phyloP scores from a whole-genome alignment of 139 green algal species.

The Coccomyxa sp. region DNA sequence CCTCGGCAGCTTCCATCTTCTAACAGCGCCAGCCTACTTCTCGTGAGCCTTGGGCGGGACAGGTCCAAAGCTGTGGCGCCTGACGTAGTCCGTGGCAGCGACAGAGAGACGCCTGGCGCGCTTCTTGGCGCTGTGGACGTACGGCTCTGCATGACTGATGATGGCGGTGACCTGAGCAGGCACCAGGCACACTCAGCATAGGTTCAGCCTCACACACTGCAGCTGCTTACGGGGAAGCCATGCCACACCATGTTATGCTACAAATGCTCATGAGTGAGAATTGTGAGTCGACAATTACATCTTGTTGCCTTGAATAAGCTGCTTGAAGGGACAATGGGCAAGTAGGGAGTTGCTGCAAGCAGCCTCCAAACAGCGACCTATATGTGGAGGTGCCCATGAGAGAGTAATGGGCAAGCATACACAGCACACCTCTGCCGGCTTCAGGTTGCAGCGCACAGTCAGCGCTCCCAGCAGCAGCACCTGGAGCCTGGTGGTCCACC shows the following conservation, averaged over 20 bases:
- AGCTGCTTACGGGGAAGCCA: not conserved
- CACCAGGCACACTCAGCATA: not conserved
- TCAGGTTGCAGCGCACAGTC: slow-evolving; percentile 32
- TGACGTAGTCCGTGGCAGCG: slow-evolving; percentile 14
- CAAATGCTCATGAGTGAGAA: not conserved
- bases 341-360: too few relatives aligned
- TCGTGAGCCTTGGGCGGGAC: not conserved
- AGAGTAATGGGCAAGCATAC: not conserved
- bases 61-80: not conserved
- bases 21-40: too few relatives aligned
- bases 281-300: too few relatives aligned
- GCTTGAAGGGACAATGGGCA: too few relatives aligned
- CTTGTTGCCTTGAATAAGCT: too few relatives aligned
- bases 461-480: slow-evolving; percentile 29
- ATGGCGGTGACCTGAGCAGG: not conserved
- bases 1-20: too few relatives aligned
- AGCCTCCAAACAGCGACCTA: not conserved
- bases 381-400: not conserved
- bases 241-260: not conserved
- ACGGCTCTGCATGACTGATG: slow-evolving; percentile 15
- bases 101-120: slow-evolving; percentile 11
- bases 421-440: slow-evolving; percentile 28
- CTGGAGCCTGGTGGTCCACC: slow-evolving; percentile 28
- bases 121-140: slow-evolving; percentile 25
- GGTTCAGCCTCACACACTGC: not conserved